Conservation (phyloP, 78 protist genomes). For the Bigelowiella natans region DNA sequence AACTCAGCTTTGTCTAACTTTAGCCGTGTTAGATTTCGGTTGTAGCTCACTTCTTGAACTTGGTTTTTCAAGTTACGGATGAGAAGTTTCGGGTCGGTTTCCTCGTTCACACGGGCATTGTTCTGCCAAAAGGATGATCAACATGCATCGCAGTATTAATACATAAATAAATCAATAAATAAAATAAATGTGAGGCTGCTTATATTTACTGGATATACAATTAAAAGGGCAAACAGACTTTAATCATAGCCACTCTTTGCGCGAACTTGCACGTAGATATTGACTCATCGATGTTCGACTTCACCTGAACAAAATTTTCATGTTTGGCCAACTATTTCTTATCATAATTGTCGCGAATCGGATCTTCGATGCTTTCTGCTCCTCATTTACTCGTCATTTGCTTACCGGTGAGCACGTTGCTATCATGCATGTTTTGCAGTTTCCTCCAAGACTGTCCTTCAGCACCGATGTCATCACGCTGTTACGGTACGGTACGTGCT, state of each 20-base stretch:
- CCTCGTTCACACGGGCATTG: constrained; percentile 43
- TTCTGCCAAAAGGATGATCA: neutral
- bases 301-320: too few species aligned
- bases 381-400: too few species aligned
- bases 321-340: too few species aligned
- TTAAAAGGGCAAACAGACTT: neutral
- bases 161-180: neutral
- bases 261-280: constrained; percentile 38
- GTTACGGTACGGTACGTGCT: constrained; percentile 62
- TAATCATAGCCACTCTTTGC: constrained; percentile 34
- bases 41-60: neutral
- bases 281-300: constrained; percentile 9
- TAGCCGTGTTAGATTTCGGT: too few species aligned
- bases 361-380: too few species aligned
- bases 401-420: neutral
- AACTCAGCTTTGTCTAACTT: too few species aligned
- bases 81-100: constrained; percentile 40
- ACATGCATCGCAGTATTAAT: neutral
- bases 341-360: too few species aligned
- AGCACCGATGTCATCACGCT: constrained; percentile 60
- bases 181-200: too few species aligned
- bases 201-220: too few species aligned
- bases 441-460: constrained; percentile 63
- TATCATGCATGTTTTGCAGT: constrained; percentile 48
- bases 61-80: constrained; percentile 16